Conservation (phyloP, 208 protist species). For the Crithidia mellificae region DNA sequence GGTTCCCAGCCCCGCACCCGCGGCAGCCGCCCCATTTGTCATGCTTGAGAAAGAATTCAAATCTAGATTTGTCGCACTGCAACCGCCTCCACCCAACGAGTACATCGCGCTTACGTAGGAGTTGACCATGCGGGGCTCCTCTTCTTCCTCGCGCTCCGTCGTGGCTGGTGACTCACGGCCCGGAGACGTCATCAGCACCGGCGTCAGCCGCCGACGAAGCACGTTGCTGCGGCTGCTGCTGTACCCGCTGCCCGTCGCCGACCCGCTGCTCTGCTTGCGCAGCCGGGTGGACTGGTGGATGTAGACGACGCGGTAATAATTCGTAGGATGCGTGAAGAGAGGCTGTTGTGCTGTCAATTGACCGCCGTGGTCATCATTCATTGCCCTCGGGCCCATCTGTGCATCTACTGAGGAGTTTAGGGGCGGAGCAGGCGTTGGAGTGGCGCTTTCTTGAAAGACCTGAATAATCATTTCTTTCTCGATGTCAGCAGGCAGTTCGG, state of each 20-base stretch:
- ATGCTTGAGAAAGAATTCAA: too few relatives aligned
- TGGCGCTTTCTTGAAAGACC: too few relatives aligned
- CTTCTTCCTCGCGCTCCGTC: constrained; percentile 4
- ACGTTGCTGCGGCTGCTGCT: background rate
- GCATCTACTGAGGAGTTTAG: too few relatives aligned
- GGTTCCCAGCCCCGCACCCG: too few relatives aligned
- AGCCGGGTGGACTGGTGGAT: constrained; percentile 13
- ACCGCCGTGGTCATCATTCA: background rate
- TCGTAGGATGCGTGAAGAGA: background rate
- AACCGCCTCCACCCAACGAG: background rate
- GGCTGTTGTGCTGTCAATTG: background rate
- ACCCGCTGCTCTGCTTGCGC: constrained; percentile 1
- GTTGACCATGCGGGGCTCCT: constrained; percentile 10
- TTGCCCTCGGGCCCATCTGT: too few relatives aligned
- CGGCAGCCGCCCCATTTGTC: too few relatives aligned
- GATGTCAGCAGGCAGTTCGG: background rate
- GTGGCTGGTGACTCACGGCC: background rate
- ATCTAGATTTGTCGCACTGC: too few relatives aligned
- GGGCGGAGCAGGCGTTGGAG: background rate
- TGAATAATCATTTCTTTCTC: background rate
- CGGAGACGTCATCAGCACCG: background rate
- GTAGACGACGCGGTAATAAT: constrained; percentile 30
- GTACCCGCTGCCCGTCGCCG: background rate
- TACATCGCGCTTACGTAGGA: constrained; percentile 29
- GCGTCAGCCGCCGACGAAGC: background rate